These are phyloP conservation scores for Sarocladium oryzae DNA, from an alignment of 2,329 filamentous ascomycete species.

Conservation along the genomic window DNA sequence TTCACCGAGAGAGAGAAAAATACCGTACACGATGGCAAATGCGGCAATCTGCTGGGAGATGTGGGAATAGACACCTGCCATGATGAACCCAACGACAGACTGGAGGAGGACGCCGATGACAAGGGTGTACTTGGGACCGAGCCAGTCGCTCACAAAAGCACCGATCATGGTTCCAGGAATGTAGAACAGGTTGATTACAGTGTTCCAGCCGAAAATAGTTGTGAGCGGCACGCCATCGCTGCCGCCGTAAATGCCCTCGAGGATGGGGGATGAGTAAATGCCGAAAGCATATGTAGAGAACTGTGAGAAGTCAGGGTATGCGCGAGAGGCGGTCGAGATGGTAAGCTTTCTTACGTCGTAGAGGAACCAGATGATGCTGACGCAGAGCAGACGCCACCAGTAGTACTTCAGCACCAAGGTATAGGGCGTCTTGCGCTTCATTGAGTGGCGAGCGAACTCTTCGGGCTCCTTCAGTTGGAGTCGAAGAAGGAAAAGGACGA, in stretches of 20 bases:
- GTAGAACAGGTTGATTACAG: conserved; percentile 82
- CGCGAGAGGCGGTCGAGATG: too few relatives aligned
- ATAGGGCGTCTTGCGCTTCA: conserved; percentile 56
- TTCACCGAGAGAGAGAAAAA: conserved; percentile 33
- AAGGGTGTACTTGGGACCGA: conserved; percentile 73
- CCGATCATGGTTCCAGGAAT: conserved; percentile 76
- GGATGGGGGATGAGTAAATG: conserved; percentile 75
- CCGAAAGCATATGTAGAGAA: conserved; percentile 81
- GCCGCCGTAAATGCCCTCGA: conserved; percentile 55
- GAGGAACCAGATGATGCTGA: conserved; percentile 72
- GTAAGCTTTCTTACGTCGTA: too few relatives aligned
- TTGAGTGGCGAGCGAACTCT: conserved; percentile 64
- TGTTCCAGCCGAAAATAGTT: conserved; percentile 81
- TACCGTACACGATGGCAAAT: conserved; percentile 31
- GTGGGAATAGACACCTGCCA: conserved; percentile 70
- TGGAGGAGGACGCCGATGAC: conserved; percentile 65
- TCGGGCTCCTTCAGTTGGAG: conserved; percentile 72
- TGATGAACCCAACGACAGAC: conserved; percentile 77
- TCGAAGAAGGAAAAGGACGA: conserved; percentile 64
- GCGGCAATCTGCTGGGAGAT: conserved; percentile 49
- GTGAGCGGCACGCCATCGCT: conserved; percentile 54
- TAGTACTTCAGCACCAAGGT: conserved; percentile 57
- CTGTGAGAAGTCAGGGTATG: too few relatives aligned
- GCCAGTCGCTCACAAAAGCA: conserved; percentile 67
- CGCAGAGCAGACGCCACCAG: conserved; percentile 62